These are phyloP conservation scores for Tuber umbilicatum DNA, from an alignment of 495 filamentous ascomycete genomes.

Conservation along the genomic window DNA sequence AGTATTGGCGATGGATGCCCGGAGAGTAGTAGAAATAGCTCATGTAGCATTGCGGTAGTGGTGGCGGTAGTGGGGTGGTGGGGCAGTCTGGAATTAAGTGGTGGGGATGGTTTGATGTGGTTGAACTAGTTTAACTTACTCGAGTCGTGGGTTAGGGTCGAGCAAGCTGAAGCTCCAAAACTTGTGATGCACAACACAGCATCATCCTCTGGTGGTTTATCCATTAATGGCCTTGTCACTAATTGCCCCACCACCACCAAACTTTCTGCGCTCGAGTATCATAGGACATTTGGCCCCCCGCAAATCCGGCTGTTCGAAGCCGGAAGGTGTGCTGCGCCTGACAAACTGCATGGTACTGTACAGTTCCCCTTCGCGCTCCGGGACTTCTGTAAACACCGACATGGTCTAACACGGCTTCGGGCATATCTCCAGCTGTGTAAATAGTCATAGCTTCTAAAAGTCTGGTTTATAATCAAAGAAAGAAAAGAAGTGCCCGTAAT, in stretches of 20 bases:
- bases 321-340: neutral
- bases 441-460: neutral
- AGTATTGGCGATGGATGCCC: conserved; percentile 87
- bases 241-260: neutral
- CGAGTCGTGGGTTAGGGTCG: neutral
- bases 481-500: neutral
- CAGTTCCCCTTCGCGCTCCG: neutral
- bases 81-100: neutral
- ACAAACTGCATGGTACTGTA: neutral
- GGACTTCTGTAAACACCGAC: neutral
- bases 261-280: neutral
- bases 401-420: neutral
- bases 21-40: conserved; percentile 89
- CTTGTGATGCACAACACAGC: too few relatives aligned
- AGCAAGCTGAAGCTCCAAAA: neutral
- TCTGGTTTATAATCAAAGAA: neutral
- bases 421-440: neutral
- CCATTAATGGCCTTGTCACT: neutral
- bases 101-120: neutral
- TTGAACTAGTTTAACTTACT: too few relatives aligned
- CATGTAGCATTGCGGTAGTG: conserved; percentile 73
- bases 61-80: conserved; percentile 10
- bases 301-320: neutral
- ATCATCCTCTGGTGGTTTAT: neutral
- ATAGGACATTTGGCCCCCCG: neutral